A percentile compares a stretch with the other conserved stretches of the same genome.
phyloP scores from a whole-genome alignment of 331 rosid species.

The Quercus tomentella region DNA sequence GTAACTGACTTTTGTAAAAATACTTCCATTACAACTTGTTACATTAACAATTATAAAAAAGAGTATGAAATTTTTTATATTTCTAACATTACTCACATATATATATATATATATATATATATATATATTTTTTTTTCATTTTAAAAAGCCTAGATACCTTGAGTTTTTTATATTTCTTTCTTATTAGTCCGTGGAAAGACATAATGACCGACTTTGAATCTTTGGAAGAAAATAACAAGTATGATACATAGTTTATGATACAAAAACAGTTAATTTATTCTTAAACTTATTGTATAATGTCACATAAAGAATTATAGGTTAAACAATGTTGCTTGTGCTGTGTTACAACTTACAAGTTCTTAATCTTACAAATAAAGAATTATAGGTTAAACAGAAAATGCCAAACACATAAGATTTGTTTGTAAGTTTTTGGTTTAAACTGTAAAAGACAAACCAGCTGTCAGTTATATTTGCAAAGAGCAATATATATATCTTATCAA shows the following conservation, averaged over 20 bases:
- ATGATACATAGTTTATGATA: neutral
- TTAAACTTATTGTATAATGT: neutral
- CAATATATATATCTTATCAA: neutral
- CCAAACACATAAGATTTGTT: neutral
- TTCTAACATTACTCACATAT: no score
- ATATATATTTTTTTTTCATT: no score
- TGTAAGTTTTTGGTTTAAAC: neutral
- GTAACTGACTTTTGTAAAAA: no score
- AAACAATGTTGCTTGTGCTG: no score
- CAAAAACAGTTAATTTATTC: neutral
- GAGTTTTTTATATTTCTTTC: neutral
- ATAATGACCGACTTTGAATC: neutral
- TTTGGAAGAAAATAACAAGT: neutral
- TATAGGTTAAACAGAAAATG: neutral
- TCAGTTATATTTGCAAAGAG: neutral
- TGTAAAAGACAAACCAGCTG: neutral
- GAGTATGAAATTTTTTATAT: no score
- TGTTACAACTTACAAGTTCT: no score
- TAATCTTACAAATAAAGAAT: no score
- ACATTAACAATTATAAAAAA: no score
- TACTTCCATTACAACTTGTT: no score
- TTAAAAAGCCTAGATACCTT: neutral
- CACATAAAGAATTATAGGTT: no score
- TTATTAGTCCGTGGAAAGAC: neutral
- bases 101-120: no score